Percentiles rank a stretch among this genome's conserved stretches.
These are phyloP conservation scores for Vigna hirtella DNA, from an alignment of 306 rosid genomes.

Conservation along the genomic window DNA sequence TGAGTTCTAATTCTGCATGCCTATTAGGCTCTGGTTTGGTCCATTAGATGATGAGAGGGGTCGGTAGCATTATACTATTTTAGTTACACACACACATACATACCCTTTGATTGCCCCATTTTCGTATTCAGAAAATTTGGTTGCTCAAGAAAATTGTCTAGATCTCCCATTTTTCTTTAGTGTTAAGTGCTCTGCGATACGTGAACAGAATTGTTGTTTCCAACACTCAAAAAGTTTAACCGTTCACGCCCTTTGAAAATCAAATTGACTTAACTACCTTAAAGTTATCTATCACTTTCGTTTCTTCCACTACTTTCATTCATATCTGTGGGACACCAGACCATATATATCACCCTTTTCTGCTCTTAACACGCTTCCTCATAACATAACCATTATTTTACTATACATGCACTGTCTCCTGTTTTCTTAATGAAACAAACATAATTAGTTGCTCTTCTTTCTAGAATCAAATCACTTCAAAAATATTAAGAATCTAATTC, in stretches of 20 bases:
- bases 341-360: neutral
- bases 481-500: too few relatives aligned
- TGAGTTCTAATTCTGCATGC: slow-evolving; percentile 21
- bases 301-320: neutral
- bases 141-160: slow-evolving; percentile 27
- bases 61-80: neutral
- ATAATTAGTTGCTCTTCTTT: too few relatives aligned
- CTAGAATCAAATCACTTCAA: too few relatives aligned
- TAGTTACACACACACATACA: neutral
- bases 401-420: too few relatives aligned
- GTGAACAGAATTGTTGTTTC: slow-evolving; percentile 28
- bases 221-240: slow-evolving; percentile 1
- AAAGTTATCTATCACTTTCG: slow-evolving; percentile 33
- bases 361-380: too few relatives aligned
- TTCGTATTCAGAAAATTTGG: slow-evolving; percentile 27
- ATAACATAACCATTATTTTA: too few relatives aligned
- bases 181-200: neutral
- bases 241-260: slow-evolving; percentile 32
- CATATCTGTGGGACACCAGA: neutral
- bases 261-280: slow-evolving; percentile 15
- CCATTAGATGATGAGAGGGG: slow-evolving; percentile 12
- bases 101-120: neutral
- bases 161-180: neutral
- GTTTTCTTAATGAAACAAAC: neutral
- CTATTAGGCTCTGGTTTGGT: slow-evolving; percentile 38